A percentile compares a stretch with the other conserved stretches of the same genome.
Evolutionary conservation across 1,284 basidiomycete genomes (phyloP).

Genomic region (Fomitopsis pinicola): DNA sequence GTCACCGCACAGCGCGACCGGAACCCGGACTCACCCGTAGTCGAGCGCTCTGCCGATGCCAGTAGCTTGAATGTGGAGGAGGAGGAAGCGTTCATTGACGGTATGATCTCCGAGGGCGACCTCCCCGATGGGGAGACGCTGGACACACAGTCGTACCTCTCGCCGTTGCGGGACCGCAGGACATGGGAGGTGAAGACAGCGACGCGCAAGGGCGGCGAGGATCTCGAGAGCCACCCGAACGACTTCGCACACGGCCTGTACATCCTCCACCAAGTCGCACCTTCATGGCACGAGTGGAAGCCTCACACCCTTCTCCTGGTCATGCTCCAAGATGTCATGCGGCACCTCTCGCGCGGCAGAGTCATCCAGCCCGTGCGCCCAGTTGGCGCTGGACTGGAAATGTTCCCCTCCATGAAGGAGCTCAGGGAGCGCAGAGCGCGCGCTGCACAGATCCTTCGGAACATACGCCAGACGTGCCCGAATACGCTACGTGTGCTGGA

Average conservation of each 20-base stretch:
- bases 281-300: constrained; percentile 61
- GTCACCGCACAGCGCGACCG: constrained; percentile 28
- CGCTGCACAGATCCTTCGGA: constrained; percentile 37
- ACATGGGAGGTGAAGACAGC: constrained; percentile 14
- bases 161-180: constrained; percentile 26
- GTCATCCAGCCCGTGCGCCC: constrained; percentile 39
- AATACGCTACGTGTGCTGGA: constrained; percentile 40
- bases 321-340: constrained; percentile 41
- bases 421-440: constrained; percentile 23
- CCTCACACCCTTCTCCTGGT: constrained; percentile 50
- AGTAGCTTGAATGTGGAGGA: not conserved
- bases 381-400: constrained; percentile 11
- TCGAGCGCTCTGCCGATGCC: constrained; percentile 6
- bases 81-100: not conserved
- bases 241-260: constrained; percentile 54
- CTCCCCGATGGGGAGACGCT: not conserved
- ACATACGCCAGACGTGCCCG: constrained; percentile 47
- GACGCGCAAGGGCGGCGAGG: constrained; percentile 17
- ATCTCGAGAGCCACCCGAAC: constrained; percentile 15
- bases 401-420: constrained; percentile 21
- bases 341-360: constrained; percentile 46
- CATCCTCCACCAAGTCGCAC: constrained; percentile 57
- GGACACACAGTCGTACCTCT: constrained; percentile 25
- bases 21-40: constrained; percentile 42
- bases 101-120: not conserved